These are phyloP conservation scores for Picochlorum costavermella DNA, from an alignment of 139 green algal species.

Conservation along the genomic window DNA sequence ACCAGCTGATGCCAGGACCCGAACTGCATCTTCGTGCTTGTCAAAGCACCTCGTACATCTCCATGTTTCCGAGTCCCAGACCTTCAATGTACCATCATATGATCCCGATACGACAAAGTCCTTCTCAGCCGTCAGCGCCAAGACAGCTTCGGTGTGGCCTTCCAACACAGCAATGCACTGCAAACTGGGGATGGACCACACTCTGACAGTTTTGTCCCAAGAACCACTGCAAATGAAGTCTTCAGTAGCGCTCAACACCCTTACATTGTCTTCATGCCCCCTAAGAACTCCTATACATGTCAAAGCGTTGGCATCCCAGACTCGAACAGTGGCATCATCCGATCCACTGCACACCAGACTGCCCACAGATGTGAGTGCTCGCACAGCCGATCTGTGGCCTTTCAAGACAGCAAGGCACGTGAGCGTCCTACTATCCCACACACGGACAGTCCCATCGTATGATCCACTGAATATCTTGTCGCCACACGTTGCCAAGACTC, in stretches of 20 bases:
- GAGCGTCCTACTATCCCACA: constrained; percentile 61
- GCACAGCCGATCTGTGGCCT: constrained; percentile 74
- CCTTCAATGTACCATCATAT: constrained; percentile 81
- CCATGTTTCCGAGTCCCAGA: constrained; percentile 82
- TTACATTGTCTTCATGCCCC: constrained; percentile 90
- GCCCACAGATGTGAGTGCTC: constrained; percentile 57
- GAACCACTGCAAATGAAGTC: constrained; percentile 74
- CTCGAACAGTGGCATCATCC: constrained; percentile 84
- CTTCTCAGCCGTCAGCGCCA: constrained; percentile 73
- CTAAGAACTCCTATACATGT: constrained; percentile 72
- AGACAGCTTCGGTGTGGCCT: constrained; percentile 85
- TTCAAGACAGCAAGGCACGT: constrained; percentile 37
- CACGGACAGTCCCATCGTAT: constrained; percentile 86
- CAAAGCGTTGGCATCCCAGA: constrained; percentile 70
- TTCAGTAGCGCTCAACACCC: constrained; percentile 71
- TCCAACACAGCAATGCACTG: constrained; percentile 49
- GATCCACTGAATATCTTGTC: constrained; percentile 71
- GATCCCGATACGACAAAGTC: constrained; percentile 59
- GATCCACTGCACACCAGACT: constrained; percentile 72
- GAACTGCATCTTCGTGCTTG: constrained; percentile 84
- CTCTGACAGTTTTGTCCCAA: constrained; percentile 90
- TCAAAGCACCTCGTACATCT: constrained; percentile 76
- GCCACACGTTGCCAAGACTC: constrained; percentile 65
- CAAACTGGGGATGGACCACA: constrained; percentile 54
- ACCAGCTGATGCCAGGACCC: constrained; percentile 67